Percentiles rank a stretch among this genome's conserved stretches.
Evolutionary conservation across 441 rosid species (phyloP).

Genomic region (Cnidoscolus chayamansa): DNA sequence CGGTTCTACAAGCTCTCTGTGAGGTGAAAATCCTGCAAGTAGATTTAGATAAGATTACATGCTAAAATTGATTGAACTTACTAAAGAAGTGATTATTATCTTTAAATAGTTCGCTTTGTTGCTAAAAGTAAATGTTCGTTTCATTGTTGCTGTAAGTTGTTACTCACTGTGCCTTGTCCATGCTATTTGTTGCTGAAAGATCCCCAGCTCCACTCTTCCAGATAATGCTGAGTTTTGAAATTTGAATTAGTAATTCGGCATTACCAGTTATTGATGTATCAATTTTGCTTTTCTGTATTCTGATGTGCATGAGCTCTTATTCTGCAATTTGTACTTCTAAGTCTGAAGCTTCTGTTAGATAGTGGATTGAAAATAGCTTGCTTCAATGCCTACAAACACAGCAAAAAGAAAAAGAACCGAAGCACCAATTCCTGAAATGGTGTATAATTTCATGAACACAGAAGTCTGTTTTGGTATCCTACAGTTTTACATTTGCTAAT

Average conservation of each 20-base stretch:
- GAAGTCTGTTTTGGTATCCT: background rate
- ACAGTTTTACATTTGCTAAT: conserved; percentile 13
- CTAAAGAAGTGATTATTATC: background rate
- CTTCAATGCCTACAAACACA: background rate
- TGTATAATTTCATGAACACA: background rate
- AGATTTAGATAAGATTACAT: background rate
- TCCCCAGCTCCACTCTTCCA: background rate
- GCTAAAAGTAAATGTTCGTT: background rate
- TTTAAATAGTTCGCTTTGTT: background rate
- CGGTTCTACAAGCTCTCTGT: background rate
- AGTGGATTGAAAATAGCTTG: background rate
- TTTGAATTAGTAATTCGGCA: conserved; percentile 3
- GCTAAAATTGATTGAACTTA: background rate
- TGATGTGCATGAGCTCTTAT: background rate
- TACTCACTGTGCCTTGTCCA: background rate
- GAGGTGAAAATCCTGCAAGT: background rate
- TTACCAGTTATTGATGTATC: background rate
- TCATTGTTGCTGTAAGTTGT: background rate
- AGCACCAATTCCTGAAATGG: background rate
- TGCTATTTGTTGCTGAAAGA: conserved; percentile 4
- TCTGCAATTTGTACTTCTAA: background rate
- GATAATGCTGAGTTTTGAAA: background rate
- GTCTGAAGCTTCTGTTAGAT: background rate
- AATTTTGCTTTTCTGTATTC: background rate
- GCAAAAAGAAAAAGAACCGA: background rate